Conservation (phyloP, 768 basidiomycete species). For the Xerocomellus chrysenteron region DNA sequence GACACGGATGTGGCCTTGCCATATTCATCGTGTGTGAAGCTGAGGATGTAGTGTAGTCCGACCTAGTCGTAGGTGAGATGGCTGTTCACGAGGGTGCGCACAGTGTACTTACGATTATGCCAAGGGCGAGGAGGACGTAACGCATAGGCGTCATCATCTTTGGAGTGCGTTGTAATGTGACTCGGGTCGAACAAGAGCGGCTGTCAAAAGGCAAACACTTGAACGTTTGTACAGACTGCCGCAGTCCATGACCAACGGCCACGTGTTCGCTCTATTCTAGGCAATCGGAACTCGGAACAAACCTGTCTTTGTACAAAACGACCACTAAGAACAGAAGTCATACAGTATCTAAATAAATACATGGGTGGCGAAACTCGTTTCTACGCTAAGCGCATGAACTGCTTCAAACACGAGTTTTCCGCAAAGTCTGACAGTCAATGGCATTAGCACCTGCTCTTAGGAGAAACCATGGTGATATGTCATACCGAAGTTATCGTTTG, state of each 20-base stretch:
- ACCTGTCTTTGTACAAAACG: too few relatives aligned
- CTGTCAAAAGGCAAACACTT: neutral
- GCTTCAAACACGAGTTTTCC: constrained; percentile 29
- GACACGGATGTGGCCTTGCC: constrained; percentile 42
- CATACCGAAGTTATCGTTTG: constrained; percentile 71
- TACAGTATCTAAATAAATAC: neutral
- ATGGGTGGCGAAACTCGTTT: neutral
- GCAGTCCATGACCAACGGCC: too few relatives aligned
- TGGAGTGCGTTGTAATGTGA: constrained; percentile 1
- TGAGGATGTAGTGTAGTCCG: constrained; percentile 41
- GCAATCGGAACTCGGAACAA: too few relatives aligned
- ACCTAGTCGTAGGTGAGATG: constrained; percentile 30
- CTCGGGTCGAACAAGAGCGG: neutral
- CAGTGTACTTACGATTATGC: constrained; percentile 43
- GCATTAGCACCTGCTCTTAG: constrained; percentile 3
- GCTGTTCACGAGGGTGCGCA: neutral
- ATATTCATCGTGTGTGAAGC: constrained; percentile 43
- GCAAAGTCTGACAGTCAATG: constrained; percentile 19
- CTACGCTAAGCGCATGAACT: constrained; percentile 31
- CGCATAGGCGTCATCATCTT: constrained; percentile 62
- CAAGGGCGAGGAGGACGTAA: constrained; percentile 49
- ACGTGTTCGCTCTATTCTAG: too few relatives aligned
- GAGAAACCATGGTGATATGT: neutral
- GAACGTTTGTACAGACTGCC: neutral
- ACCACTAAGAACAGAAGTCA: too few relatives aligned